Conservation (phyloP, 192 early-diverging fungal genomes). For the Borealophlyctis nickersoniae region DNA sequence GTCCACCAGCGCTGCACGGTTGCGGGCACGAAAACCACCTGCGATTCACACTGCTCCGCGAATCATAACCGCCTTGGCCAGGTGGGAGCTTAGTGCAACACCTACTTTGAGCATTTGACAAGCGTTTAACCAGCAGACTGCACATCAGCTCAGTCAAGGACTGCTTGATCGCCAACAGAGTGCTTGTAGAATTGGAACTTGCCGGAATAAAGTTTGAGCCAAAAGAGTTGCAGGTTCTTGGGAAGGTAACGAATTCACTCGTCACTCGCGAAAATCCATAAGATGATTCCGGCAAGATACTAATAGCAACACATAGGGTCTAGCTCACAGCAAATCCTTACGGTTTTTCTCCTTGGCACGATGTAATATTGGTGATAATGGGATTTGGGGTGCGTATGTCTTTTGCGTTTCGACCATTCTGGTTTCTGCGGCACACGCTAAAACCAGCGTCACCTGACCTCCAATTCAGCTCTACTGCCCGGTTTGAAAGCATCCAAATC, state of each 20-base stretch:
- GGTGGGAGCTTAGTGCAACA: not conserved
- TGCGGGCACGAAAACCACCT: conserved; percentile 8
- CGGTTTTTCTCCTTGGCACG: conserved; percentile 31
- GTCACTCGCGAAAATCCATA: not conserved
- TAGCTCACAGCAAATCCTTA: conserved; percentile 15
- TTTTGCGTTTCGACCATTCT: no score
- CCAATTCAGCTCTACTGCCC: conserved; percentile 13
- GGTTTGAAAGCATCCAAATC: conserved; percentile 20
- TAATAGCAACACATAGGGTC: conserved; percentile 1
- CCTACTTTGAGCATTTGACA: not conserved
- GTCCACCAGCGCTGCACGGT: conserved; percentile 13
- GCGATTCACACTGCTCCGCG: not conserved
- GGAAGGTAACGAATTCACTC: conserved; percentile 6
- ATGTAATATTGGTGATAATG: conserved; percentile 36
- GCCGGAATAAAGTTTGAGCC: conserved; percentile 27
- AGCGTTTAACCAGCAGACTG: no score
- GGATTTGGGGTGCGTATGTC: conserved; percentile 25
- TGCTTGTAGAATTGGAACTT: conserved; percentile 31
- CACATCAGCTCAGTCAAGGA: conserved; percentile 36
- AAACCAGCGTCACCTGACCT: not conserved
- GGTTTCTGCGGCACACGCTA: no score
- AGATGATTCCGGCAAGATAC: not conserved
- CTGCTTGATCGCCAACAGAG: conserved; percentile 18
- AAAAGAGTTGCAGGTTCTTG: conserved; percentile 13
- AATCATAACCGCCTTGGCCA: conserved; percentile 16